A percentile compares a stretch with the other conserved stretches of the same genome.
These are phyloP conservation scores for Cunninghamia lanceolata DNA, from an alignment of 75 land plant genomes.

Conservation along the genomic window DNA sequence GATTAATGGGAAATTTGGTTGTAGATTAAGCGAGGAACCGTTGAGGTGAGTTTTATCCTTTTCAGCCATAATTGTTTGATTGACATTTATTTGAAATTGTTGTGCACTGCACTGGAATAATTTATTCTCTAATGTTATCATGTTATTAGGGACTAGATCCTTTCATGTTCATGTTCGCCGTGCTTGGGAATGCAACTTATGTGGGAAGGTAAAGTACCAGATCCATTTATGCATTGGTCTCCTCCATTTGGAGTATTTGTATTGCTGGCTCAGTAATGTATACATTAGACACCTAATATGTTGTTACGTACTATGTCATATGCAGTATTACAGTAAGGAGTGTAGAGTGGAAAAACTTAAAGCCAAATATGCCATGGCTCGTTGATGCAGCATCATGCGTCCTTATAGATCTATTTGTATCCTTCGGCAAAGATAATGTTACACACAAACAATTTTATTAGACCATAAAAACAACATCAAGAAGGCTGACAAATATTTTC, in stretches of 20 bases:
- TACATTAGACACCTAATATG: too few relatives aligned
- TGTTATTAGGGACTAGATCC: slow-evolving; percentile 67
- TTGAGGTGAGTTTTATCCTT: slow-evolving; percentile 46
- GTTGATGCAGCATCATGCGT: slow-evolving; percentile 84
- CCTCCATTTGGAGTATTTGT: too few relatives aligned
- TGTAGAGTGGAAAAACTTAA: slow-evolving; percentile 58
- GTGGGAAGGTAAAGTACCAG: slow-evolving; percentile 53
- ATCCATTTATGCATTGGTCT: too few relatives aligned
- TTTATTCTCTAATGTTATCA: background rate
- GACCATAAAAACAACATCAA: too few relatives aligned
- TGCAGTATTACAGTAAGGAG: slow-evolving; percentile 74
- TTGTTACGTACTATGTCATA: too few relatives aligned
- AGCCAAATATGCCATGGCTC: slow-evolving; percentile 83
- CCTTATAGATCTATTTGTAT: too few relatives aligned
- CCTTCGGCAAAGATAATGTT: too few relatives aligned
- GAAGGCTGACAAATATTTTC: too few relatives aligned
- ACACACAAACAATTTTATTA: too few relatives aligned
- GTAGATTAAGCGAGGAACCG: slow-evolving; percentile 65
- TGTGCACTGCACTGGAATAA: too few relatives aligned
- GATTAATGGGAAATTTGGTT: slow-evolving; percentile 6
- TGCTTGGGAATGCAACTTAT: slow-evolving; percentile 77
- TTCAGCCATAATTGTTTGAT: background rate
- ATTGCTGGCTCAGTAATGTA: too few relatives aligned
- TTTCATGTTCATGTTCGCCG: slow-evolving; percentile 76
- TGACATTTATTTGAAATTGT: too few relatives aligned